Evolutionary conservation across 2,329 filamentous ascomycete species (phyloP).

Genomic region (Periglandula ipomoeae): DNA sequence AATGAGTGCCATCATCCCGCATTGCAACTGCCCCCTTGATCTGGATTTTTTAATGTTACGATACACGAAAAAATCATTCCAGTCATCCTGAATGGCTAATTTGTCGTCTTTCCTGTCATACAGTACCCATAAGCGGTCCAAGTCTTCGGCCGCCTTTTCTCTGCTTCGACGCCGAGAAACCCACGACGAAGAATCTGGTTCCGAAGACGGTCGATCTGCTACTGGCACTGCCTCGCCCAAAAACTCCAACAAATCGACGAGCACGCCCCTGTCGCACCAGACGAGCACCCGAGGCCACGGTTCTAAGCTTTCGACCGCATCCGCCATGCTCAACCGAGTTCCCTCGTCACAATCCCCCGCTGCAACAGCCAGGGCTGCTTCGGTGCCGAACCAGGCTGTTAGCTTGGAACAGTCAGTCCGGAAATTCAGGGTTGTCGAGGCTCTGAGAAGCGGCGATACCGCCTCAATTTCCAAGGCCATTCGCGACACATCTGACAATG

Average conservation of each 20-base stretch:
- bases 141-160: constrained; percentile 41
- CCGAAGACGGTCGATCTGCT: constrained; percentile 38
- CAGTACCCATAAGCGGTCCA: constrained; percentile 41
- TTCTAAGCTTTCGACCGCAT: constrained; percentile 37
- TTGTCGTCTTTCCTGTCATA: neutral
- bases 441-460: constrained; percentile 82
- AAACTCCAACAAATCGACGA: constrained; percentile 19
- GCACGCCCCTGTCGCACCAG: constrained; percentile 28
- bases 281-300: constrained; percentile 31
- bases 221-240: constrained; percentile 24
- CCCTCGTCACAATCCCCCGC: constrained; percentile 24
- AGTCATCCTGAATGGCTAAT: constrained; percentile 1
- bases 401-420: constrained; percentile 88
- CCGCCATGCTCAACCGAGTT: constrained; percentile 30
- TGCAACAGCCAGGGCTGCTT: constrained; percentile 18
- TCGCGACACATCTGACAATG: constrained; percentile 50
- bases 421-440: constrained; percentile 91
- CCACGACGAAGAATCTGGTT: constrained; percentile 43
- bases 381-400: constrained; percentile 32
- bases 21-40: too few relatives aligned
- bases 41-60: too few relatives aligned
- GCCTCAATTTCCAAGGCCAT: constrained; percentile 82
- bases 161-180: constrained; percentile 44
- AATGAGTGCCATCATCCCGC: neutral
- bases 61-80: neutral